These are phyloP conservation scores for Geosmithia flava DNA, from an alignment of 2,329 filamentous ascomycete genomes.

Conservation along the genomic window DNA sequence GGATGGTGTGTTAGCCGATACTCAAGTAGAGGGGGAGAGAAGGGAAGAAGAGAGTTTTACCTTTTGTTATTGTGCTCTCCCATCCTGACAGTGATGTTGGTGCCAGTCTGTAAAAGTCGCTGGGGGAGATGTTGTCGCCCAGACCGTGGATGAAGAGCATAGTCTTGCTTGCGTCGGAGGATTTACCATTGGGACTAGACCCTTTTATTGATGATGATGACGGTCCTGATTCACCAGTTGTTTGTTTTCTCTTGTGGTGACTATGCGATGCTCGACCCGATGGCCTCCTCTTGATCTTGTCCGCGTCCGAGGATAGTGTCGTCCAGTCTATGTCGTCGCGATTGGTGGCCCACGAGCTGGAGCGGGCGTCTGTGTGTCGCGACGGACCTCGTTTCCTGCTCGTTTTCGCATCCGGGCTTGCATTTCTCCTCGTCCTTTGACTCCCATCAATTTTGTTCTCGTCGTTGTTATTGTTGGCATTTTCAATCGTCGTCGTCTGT, in stretches of 20 bases:
- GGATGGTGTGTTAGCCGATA: neutral
- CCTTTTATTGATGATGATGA: too few relatives aligned
- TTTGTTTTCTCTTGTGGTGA: too few relatives aligned
- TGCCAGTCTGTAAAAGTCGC: conserved; percentile 60
- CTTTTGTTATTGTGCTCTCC: conserved; percentile 48
- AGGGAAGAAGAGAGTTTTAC: conserved; percentile 14
- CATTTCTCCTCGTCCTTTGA: too few relatives aligned
- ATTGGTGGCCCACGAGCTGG: too few relatives aligned
- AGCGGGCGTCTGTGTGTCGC: too few relatives aligned
- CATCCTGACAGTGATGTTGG: conserved; percentile 56
- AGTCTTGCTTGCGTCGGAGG: conserved; percentile 1
- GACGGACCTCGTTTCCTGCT: too few relatives aligned
- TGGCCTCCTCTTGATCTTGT: neutral
- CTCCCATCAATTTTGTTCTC: neutral
- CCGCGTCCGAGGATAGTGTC: neutral
- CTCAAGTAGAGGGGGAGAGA: too few relatives aligned
- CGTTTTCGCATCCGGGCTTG: too few relatives aligned
- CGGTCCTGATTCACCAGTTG: too few relatives aligned
- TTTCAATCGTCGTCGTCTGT: neutral
- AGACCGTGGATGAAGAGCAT: conserved; percentile 47
- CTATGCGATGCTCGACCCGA: neutral
- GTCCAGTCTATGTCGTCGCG: neutral
- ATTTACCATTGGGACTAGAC: too few relatives aligned
- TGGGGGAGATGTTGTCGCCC: conserved; percentile 46
- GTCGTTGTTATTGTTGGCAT: neutral